Percentiles rank a stretch among this genome's conserved stretches.
Conservation (phyloP, 768 basidiomycete species). For the Termitomyces sp. region DNA sequence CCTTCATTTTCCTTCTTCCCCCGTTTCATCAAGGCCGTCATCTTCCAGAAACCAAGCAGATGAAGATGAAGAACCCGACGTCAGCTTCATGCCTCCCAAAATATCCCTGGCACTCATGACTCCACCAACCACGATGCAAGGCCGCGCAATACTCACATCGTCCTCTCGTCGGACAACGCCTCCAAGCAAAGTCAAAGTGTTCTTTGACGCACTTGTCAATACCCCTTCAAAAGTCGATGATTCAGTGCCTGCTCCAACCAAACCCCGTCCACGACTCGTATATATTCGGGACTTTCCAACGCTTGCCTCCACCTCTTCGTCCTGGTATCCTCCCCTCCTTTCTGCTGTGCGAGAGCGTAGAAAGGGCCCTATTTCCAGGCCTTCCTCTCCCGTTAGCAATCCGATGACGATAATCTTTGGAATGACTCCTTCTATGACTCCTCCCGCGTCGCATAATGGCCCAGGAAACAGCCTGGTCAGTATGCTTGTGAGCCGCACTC, state of each 20-base stretch:
- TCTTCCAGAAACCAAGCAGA: conserved; percentile 37
- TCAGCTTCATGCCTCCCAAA: conserved; percentile 32
- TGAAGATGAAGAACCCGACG: conserved; percentile 43
- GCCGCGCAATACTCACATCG: conserved; percentile 40
- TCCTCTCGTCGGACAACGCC: conserved; percentile 41
- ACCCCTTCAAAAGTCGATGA: conserved; percentile 35
- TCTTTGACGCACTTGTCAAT: conserved; percentile 80
- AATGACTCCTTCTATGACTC: conserved; percentile 74
- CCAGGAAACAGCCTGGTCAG: conserved; percentile 39
- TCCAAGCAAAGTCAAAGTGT: conserved; percentile 60
- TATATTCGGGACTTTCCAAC: conserved; percentile 83
- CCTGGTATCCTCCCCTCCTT: conserved; percentile 82
- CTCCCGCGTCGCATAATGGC: conserved; percentile 32
- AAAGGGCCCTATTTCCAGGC: conserved; percentile 57
- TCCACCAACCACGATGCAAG: conserved; percentile 30
- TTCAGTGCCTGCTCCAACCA: conserved; percentile 18
- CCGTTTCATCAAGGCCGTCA: conserved; percentile 22
- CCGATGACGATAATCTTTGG: conserved; percentile 87
- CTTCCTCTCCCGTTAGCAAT: conserved; percentile 57
- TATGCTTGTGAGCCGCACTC: conserved; percentile 43
- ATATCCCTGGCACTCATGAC: conserved; percentile 44
- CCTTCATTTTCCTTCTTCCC: conserved; percentile 56
- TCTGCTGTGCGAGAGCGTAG: conserved; percentile 77
- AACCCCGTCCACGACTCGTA: conserved; percentile 64
- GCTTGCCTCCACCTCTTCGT: conserved; percentile 65